phyloP scores from a whole-genome alignment of 768 basidiomycete genomes.

The Kwoniella botswanensis region DNA sequence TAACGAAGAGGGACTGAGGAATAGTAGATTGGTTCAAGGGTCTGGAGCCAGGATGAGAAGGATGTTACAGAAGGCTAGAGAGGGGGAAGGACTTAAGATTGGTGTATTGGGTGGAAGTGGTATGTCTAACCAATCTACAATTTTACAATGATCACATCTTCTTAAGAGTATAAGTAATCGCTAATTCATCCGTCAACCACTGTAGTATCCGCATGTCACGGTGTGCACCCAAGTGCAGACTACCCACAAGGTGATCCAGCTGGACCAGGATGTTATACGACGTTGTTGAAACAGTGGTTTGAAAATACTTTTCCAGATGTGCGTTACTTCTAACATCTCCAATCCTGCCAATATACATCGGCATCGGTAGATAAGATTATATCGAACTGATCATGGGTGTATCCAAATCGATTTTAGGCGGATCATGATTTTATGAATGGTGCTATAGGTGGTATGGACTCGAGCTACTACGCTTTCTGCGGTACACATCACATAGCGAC shows the following conservation, averaged over 20 bases:
- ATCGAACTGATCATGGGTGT: constrained; percentile 1
- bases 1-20: constrained; percentile 39
- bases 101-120: constrained; percentile 55
- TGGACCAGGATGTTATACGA: constrained; percentile 56
- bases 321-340: constrained; percentile 2
- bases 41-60: constrained; percentile 47
- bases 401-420: constrained; percentile 8
- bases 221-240: constrained; percentile 46
- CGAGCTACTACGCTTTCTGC: constrained; percentile 57
- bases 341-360: no score
- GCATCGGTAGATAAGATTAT: not conserved
- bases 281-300: constrained; percentile 49
- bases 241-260: constrained; percentile 52
- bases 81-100: constrained; percentile 42
- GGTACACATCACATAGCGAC: constrained; percentile 54
- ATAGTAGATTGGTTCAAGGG: constrained; percentile 40
- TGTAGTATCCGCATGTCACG: constrained; percentile 55
- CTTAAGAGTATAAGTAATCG: no score
- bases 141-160: no score
- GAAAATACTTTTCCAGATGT: constrained; percentile 45
- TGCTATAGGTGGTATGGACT: constrained; percentile 57
- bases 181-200: no score
- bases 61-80: constrained; percentile 44
- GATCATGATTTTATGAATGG: constrained; percentile 52
- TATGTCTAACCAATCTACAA: constrained; percentile 27